Evolutionary conservation across 2,329 filamentous ascomycete genomes (phyloP), one percentile per base, ranked within the genome.

Genomic region (Alternaria incomplexa): DNA sequence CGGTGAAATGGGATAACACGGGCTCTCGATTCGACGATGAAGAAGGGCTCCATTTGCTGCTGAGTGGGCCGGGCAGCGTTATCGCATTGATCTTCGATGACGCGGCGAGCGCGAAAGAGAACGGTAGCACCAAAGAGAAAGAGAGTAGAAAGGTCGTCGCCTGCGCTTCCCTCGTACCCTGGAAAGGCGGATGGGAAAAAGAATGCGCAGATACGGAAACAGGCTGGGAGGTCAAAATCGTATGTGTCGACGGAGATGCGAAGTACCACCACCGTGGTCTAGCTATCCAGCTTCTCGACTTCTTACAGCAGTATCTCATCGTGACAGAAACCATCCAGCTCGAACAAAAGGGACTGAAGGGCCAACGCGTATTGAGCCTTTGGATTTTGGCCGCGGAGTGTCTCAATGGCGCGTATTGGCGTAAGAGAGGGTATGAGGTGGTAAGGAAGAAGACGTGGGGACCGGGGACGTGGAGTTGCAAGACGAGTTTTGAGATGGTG

Each of bases 161-260:
- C 6, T 72, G 68, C 26, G 68, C 72, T 11, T 68, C 63, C 2
- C 67, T 67, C 2, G 54, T 75, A 6, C 71, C 72, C 1, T 76
- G 74, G 74, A 55, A 47, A 44, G 74, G 73, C 5, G 74, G 71
- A 3, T 71, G 63, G 66, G 48, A 48, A 5, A 64, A 64, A 22
- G 66, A 74, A 50, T 66, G 66, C 17, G 57, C 67, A 2, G 53
- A 30, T 0, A 48, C 25, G 2, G 73, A 76, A 55, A 28, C 56
- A 10, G 74, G 74, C 1, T 77, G 70, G 71, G 74, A 77, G 30
- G 63, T 75, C 9, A 76, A 76, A 26, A 66, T 66, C 1, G 70
- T 77, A 1, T 71, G 66, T 46, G 73, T 76, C 0, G 61, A 72
- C 44, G 69, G 62, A 0, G 65, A 67, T 25, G 32, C 52, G 9